Base-by-base conservation (phyloP, 768 basidiomycete species). In the Boletellus ananiceps region DNA sequence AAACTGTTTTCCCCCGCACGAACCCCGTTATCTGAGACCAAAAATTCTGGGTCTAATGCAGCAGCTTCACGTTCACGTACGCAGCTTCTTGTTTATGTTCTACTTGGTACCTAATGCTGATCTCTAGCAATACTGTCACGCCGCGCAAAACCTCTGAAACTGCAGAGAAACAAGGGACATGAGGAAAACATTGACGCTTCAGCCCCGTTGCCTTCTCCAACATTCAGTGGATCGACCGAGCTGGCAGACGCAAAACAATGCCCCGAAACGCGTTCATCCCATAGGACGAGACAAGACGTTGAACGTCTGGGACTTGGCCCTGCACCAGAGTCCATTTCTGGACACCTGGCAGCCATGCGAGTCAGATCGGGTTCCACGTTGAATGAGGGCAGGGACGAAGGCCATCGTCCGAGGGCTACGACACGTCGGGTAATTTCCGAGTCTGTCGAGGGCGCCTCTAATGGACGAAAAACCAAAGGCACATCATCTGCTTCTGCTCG, bases 271-370 rank as follows among this genome's bases (percentile, higher is more conserved):
- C 31, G 51, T 50, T 34, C 43, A 33, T 49, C 38, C 3, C 33
- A 40, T 8, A 65, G 49, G 46, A 37, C 19, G 19, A 47, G 37
- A 12, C 54, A 40, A 51, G 49, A 36, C 40, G 13, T 44, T 8
- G 42, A 46, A 39, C 39, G 8, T 37, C 31, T 64, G 19, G 54
- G 56, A 19, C 53, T 56, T 14, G 62, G 62, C 19, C 32, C 54
- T 21, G 55, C 47, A 8, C 60, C 63, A 0, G 60, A 65, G 36
- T 67, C 64, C 18, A 65, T 65, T 32, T 65, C 64, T 1, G 60
- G 54, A 8, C 65, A 65, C 46, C 16, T 66, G 21, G 65, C 57
- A 33, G 38, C 55, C 15, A 56, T 55, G 40, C 61, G 58, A 45
- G 47, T 55, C 25, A 47, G 46, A 23, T 59, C 65, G 31, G 44